Conservation (phyloP, 2,329 filamentous ascomycete genomes). For the Lecanoromycetidae sp. region DNA sequence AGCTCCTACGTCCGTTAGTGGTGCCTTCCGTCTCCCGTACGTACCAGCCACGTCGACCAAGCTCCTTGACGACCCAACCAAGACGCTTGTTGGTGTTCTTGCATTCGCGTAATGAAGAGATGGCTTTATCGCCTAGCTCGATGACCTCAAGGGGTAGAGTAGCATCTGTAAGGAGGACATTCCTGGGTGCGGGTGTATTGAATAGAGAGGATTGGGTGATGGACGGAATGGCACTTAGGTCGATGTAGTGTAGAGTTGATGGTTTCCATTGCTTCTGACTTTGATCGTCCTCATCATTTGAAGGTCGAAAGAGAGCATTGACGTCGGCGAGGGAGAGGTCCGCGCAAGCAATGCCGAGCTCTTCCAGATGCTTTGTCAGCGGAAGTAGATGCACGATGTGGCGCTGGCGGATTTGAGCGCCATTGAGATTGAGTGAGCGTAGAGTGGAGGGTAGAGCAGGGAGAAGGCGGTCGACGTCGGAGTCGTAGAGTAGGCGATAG, state of each 20-base stretch:
- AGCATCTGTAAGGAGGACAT: conserved; percentile 45
- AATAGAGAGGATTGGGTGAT: conserved; percentile 47
- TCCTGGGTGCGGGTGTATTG: conserved; percentile 35
- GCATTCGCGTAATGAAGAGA: conserved; percentile 51
- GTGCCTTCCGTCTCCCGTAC: conserved; percentile 30
- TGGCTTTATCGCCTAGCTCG: conserved; percentile 59
- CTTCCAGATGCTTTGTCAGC: conserved; percentile 61
- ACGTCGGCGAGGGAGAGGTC: conserved; percentile 55
- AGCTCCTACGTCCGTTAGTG: conserved; percentile 29
- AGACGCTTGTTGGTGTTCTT: conserved; percentile 46
- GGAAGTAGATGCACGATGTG: conserved; percentile 54
- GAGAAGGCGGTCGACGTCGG: conserved; percentile 54
- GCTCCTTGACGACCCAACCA: conserved; percentile 60
- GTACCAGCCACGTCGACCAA: conserved; percentile 58
- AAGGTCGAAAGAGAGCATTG: conserved; percentile 45
- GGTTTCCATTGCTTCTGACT: conserved; percentile 40
- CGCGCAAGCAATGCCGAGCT: conserved; percentile 58
- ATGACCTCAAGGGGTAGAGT: conserved; percentile 63
- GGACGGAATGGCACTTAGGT: conserved; percentile 57
- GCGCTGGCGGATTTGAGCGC: conserved; percentile 53
- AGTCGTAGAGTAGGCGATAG: conserved; percentile 56
- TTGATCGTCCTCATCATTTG: conserved; percentile 29
- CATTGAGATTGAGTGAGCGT: conserved; percentile 63
- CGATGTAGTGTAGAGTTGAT: conserved; percentile 59
- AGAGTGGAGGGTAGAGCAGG: conserved; percentile 54